These are phyloP conservation scores for Straminergon stramineum DNA, from an alignment of 225 moss, liverwort and hornwort species.

Conservation along the genomic window DNA sequence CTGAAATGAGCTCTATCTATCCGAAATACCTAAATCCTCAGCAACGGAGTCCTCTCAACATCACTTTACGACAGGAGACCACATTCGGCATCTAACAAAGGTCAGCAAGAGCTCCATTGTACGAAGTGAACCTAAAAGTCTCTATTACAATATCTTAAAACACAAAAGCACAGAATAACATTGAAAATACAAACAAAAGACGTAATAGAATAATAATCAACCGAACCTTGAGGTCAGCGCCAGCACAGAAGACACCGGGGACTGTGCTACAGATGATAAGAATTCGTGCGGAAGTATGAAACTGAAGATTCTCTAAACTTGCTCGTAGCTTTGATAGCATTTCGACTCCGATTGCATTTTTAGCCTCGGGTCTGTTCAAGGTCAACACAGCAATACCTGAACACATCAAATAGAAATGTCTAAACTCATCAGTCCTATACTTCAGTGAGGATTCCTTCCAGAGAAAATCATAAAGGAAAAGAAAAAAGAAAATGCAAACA, in stretches of 20 bases:
- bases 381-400: slow-evolving; percentile 83
- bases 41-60: neutral
- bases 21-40: neutral
- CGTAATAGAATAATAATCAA: neutral
- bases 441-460: neutral
- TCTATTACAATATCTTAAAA: neutral
- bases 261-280: slow-evolving; percentile 75
- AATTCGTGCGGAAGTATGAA: slow-evolving; percentile 55
- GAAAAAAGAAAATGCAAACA: neutral
- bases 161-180: neutral
- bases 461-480: neutral
- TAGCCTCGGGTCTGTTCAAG: slow-evolving; percentile 76
- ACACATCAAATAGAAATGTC: neutral
- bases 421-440: neutral
- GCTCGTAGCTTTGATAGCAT: slow-evolving; percentile 79
- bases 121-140: neutral
- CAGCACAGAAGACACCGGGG: slow-evolving; percentile 91
- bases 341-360: slow-evolving; percentile 87
- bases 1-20: neutral
- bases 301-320: slow-evolving; percentile 64
- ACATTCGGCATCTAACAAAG: neutral
- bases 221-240: slow-evolving; percentile 91
- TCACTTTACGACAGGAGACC: neutral
- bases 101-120: neutral
- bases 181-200: neutral